These are phyloP conservation scores for Pseudonectria buxi DNA, from an alignment of 2,329 filamentous ascomycete genomes.

Conservation along the genomic window DNA sequence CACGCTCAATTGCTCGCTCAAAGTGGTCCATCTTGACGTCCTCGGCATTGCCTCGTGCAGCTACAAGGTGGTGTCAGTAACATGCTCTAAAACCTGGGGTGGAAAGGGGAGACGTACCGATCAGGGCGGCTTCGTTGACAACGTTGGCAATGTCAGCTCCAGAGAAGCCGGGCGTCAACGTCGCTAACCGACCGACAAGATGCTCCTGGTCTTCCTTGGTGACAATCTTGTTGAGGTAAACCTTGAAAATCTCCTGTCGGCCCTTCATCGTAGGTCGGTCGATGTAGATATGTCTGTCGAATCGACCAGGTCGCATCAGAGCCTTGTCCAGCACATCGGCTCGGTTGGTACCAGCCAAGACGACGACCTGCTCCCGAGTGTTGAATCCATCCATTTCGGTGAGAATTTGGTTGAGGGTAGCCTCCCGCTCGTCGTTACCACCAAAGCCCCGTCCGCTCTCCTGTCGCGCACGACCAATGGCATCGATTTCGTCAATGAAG, in stretches of 20 bases:
- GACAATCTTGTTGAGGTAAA: conserved; percentile 91
- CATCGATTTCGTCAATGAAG: conserved; percentile 99
- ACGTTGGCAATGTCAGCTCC: conserved; percentile 98
- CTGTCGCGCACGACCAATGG: conserved; percentile 83
- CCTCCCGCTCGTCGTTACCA: conserved; percentile 94
- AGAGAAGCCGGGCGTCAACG: conserved; percentile 91
- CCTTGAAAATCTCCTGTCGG: conserved; percentile 89
- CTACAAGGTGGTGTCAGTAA: conserved; percentile 37
- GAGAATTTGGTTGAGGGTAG: conserved; percentile 94
- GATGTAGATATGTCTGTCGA: conserved; percentile 93
- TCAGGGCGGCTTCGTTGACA: conserved; percentile 93
- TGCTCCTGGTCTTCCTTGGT: conserved; percentile 86
- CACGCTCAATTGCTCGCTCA: conserved; percentile 94
- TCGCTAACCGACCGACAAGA: conserved; percentile 79
- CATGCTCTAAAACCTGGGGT: conserved; percentile 21
- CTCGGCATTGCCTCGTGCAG: conserved; percentile 74
- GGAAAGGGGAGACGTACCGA: conserved; percentile 57
- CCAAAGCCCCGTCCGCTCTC: conserved; percentile 68
- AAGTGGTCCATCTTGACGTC: conserved; percentile 86
- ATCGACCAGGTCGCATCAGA: conserved; percentile 91
- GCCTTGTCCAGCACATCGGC: conserved; percentile 93
- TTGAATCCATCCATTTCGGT: conserved; percentile 99
- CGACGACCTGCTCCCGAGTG: conserved; percentile 91
- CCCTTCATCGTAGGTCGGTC: conserved; percentile 96
- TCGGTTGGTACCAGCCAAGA: conserved; percentile 93